phyloP scores from a whole-genome alignment of 192 early-diverging fungal species.

The Gaertneriomyces semiglobifer region DNA sequence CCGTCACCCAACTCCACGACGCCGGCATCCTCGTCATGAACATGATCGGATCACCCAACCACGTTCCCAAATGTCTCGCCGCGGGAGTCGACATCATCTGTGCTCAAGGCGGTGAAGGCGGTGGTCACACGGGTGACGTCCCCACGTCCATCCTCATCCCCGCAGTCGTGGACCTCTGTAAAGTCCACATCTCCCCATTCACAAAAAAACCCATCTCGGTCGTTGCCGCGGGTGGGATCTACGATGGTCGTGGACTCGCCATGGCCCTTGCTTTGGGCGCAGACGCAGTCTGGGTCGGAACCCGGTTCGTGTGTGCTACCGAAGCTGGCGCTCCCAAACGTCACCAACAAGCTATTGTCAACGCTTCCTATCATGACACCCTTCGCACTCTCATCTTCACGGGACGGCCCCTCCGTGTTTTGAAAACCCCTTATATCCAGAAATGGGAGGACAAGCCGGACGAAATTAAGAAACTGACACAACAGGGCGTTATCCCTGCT shows the following conservation, averaged over 20 bases:
- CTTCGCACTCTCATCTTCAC: conserved; percentile 43
- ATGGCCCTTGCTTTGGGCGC: conserved; percentile 44
- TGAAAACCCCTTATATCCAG: conserved; percentile 30
- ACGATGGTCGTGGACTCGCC: conserved; percentile 43
- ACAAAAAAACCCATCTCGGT: conserved; percentile 41
- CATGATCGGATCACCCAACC: conserved; percentile 50
- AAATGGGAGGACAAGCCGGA: conserved; percentile 36
- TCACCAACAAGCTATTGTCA: conserved; percentile 44
- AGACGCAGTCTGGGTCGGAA: conserved; percentile 49
- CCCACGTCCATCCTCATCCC: conserved; percentile 43
- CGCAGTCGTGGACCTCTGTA: conserved; percentile 44
- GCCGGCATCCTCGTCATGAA: conserved; percentile 47
- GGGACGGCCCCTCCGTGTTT: conserved; percentile 39
- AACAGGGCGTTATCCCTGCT: conserved; percentile 35
- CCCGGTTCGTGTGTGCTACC: conserved; percentile 42
- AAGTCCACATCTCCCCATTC: conserved; percentile 31
- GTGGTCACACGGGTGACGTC: conserved; percentile 44
- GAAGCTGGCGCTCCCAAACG: conserved; percentile 42
- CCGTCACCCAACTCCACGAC: conserved; percentile 46
- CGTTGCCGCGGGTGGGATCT: conserved; percentile 49
- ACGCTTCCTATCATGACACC: conserved; percentile 42
- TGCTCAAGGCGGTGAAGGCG: conserved; percentile 48
- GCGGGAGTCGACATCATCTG: conserved; percentile 48
- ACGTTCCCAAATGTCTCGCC: conserved; percentile 40
- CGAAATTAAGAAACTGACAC: conserved; percentile 33